Evolutionary conservation across 2,329 filamentous ascomycete genomes (phyloP).

Genomic region (Coniochaeta sp.): DNA sequence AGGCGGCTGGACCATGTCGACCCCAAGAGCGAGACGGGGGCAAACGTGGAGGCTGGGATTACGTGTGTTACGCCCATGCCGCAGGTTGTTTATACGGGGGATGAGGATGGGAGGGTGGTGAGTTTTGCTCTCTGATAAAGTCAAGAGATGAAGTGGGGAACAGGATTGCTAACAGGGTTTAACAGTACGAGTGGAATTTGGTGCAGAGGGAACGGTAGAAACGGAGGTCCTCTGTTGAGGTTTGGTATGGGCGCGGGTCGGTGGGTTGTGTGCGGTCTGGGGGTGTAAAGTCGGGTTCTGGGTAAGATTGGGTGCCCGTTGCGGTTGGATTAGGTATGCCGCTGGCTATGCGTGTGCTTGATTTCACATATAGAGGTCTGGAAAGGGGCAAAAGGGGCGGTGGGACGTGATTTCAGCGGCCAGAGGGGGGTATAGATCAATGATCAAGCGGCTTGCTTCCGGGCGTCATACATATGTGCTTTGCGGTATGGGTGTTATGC

Average conservation of each 20-base stretch:
- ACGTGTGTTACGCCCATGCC: slow-evolving; percentile 82
- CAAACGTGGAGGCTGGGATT: slow-evolving; percentile 60
- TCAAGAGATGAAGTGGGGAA: background rate
- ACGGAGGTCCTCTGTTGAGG: background rate
- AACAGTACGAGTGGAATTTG: slow-evolving; percentile 58
- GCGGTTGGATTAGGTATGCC: background rate
- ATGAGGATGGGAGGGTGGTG: slow-evolving; percentile 87
- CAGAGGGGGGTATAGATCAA: slow-evolving; percentile 2
- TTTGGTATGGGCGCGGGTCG: background rate
- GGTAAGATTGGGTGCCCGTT: no score
- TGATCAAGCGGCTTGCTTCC: background rate
- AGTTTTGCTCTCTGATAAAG: slow-evolving; percentile 30
- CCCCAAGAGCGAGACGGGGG: slow-evolving; percentile 51
- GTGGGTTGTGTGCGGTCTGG: background rate
- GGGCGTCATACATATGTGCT: no score
- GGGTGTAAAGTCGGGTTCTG: background rate
- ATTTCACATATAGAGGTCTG: no score
- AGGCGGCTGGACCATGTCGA: slow-evolving; percentile 79
- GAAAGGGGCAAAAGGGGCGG: background rate
- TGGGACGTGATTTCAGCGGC: background rate
- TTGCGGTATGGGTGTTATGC: no score
- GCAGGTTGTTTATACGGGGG: slow-evolving; percentile 82
- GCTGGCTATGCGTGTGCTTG: no score
- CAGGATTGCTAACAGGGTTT: slow-evolving; percentile 8
- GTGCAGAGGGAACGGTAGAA: slow-evolving; percentile 48